Conservation (phyloP, 345 rosid species). For the Populus deltoides region DNA sequence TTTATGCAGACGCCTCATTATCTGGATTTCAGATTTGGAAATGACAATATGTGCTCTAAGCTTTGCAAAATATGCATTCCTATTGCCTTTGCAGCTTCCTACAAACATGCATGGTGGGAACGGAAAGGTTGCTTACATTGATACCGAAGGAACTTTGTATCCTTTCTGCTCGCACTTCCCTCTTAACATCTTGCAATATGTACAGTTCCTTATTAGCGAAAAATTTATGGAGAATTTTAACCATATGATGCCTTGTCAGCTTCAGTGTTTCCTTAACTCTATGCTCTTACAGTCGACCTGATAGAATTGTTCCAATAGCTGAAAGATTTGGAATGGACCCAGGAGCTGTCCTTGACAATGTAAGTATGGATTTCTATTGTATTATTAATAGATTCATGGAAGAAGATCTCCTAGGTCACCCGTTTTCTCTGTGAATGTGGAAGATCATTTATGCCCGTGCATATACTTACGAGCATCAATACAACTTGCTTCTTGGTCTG, state of each 20-base stretch:
- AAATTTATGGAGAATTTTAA: neutral
- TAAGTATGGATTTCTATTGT: slow-evolving; percentile 21
- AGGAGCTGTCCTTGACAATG: slow-evolving; percentile 94
- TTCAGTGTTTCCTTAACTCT: slow-evolving; percentile 31
- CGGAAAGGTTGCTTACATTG: slow-evolving; percentile 90
- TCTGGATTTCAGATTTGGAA: neutral
- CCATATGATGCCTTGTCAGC: neutral
- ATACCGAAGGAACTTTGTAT: slow-evolving; percentile 91
- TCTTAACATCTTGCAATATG: neutral
- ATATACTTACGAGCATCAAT: slow-evolving; percentile 82
- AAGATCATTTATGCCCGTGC: slow-evolving; percentile 94
- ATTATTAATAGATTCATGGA: neutral
- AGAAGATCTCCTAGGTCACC: neutral
- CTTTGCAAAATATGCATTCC: neutral
- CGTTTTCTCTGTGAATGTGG: slow-evolving; percentile 26
- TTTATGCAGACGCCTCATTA: neutral
- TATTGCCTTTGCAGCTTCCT: slow-evolving; percentile 58
- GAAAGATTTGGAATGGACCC: slow-evolving; percentile 99
- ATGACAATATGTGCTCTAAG: neutral
- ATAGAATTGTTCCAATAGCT: slow-evolving; percentile 79
- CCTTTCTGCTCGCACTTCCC: slow-evolving; percentile 26
- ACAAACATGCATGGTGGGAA: slow-evolving; percentile 84
- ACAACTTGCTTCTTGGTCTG: slow-evolving; percentile 81
- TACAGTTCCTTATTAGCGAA: neutral
- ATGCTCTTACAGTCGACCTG: slow-evolving; percentile 63